A percentile compares a stretch with the other conserved stretches of the same genome.
These are phyloP conservation scores for Nannochloropsis salina DNA, from an alignment of 108 stramenopile species.

Conservation along the genomic window DNA sequence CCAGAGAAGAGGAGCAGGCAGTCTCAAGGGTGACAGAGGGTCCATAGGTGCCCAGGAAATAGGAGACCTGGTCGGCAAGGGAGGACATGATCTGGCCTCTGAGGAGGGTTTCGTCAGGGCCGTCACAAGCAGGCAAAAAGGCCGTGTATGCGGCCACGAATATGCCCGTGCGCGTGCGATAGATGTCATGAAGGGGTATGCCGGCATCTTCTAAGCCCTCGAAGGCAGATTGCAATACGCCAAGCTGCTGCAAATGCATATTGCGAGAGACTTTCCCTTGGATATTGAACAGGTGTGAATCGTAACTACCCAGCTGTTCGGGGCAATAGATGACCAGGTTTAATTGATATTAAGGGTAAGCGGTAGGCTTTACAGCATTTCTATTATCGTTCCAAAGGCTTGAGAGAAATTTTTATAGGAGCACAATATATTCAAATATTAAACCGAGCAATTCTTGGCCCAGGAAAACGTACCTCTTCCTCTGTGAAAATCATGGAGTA, in stretches of 20 bases:
- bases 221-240: not conserved
- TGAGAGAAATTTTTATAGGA: no score
- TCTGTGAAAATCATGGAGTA: slow-evolving; percentile 11
- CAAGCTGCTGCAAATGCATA: slow-evolving; percentile 4
- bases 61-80: slow-evolving; percentile 50
- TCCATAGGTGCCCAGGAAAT: slow-evolving; percentile 47
- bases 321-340: not conserved
- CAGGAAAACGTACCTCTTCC: slow-evolving; percentile 20
- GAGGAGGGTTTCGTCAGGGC: not conserved
- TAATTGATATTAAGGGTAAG: no score
- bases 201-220: slow-evolving; percentile 19
- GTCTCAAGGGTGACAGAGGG: slow-evolving; percentile 53
- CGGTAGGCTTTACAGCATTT: no score
- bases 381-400: no score
- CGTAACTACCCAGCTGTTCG: not conserved
- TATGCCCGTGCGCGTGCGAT: slow-evolving; percentile 40
- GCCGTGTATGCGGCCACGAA: slow-evolving; percentile 36
- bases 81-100: not conserved
- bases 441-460: not conserved
- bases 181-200: slow-evolving; percentile 5
- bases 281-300: not conserved
- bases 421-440: no score
- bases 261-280: slow-evolving; percentile 1
- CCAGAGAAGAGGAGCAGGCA: slow-evolving; percentile 57
- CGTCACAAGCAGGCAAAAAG: slow-evolving; percentile 14